Evolutionary conservation across 129 eudicot genomes (phyloP), one percentile per base, ranked within the genome.

Genomic region (Scalesia atractyloides): DNA sequence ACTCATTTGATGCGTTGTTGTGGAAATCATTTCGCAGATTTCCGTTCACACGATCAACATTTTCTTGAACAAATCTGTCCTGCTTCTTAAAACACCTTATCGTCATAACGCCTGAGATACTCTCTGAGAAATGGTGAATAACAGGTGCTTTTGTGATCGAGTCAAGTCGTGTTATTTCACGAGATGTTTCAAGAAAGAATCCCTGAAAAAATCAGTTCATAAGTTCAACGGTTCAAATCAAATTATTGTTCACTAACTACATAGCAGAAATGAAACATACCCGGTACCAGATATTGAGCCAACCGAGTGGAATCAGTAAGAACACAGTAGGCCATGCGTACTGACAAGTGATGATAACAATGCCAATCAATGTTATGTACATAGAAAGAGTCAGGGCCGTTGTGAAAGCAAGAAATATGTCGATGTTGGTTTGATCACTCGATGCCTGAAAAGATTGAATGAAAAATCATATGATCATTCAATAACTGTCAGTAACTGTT

Each of bases 121-220:
- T 92, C 71, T 92, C 97, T 0, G 96, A 92, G 84, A 92, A 86
- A 68, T 91, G 96, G 58, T 86, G 89, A 79, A 92, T 88, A 12
- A 92, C 91, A 7, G 97, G 97, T 49, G 97, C 97, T 53, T 88
- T 89, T 73, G 96, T 88, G 70, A 89, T 86, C 4, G 97, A 88
- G 77, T 84, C 91, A 2, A 89, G 88, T 13, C 97, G 86, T 33
- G 97, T 88, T 24, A 92, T 48, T 80, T 92, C 97, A 20, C 97
- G 88, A 36, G 97, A 89, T 24, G 97, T 83, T 41, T 93, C 72
- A 16, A 91, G 92, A 69, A 75, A 91, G 53, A 86, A 91, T 5
- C 88, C 82, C 96, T 91, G 85, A 9, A 88, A 52, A 16, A 52
- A 9, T 12, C 46, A 16, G 34, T 20, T 44, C 12, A 51, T 15